A percentile compares a stretch with the other conserved stretches of the same genome.
Conservation (phyloP, 352 stramenopile genomes). For the Peronospora belbahrii region DNA sequence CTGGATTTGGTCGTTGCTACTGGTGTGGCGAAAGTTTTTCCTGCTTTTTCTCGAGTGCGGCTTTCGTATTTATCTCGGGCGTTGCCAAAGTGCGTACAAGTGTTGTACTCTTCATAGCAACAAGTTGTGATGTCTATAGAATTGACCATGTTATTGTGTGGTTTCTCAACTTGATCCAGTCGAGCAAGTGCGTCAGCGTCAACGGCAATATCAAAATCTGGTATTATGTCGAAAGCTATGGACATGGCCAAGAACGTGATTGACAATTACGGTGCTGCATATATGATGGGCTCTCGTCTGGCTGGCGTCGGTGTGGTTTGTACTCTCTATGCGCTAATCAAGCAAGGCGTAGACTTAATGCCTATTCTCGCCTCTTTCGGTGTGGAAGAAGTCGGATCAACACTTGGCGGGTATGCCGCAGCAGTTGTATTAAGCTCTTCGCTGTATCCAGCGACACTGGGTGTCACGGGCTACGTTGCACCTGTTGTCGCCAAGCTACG, state of each 20-base stretch:
- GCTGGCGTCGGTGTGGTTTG: conserved; percentile 71
- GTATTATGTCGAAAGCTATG: conserved; percentile 56
- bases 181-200: conserved; percentile 10
- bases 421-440: conserved; percentile 71
- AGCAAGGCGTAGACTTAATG: conserved; percentile 79
- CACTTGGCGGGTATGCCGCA: conserved; percentile 65
- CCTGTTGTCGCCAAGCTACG: conserved; percentile 60
- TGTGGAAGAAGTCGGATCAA: conserved; percentile 60
- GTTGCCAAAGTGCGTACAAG: conserved; percentile 42
- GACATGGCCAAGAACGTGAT: conserved; percentile 63
- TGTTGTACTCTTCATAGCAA: neutral
- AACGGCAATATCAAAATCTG: conserved; percentile 12
- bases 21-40: conserved; percentile 60
- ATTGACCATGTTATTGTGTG: neutral
- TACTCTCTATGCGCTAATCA: conserved; percentile 64
- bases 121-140: neutral
- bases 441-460: conserved; percentile 76
- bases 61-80: conserved; percentile 56
- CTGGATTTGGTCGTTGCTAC: conserved; percentile 65
- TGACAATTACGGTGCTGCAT: conserved; percentile 81
- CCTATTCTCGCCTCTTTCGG: conserved; percentile 63
- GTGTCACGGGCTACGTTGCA: conserved; percentile 65
- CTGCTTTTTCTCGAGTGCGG: conserved; percentile 58
- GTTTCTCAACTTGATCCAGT: conserved; percentile 13
- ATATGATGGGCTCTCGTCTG: conserved; percentile 85